A percentile compares a stretch with the other conserved stretches of the same genome.
Conservation (phyloP, 768 basidiomycete genomes). For the Rickenella mellea region DNA sequence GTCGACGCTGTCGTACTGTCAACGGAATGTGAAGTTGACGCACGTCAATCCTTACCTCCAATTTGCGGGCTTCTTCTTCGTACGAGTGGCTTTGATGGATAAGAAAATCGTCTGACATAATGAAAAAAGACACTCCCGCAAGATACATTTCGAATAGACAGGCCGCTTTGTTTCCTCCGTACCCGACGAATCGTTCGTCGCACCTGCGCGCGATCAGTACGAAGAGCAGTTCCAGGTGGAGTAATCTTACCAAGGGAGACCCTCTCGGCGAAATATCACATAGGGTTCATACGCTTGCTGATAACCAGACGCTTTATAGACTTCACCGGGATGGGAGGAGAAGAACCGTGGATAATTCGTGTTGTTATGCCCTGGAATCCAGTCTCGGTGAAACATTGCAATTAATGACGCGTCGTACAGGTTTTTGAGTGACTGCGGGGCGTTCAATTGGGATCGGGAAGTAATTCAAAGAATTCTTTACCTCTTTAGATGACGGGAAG, state of each 20-base stretch:
- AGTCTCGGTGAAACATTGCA: constrained; percentile 69
- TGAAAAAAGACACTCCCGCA: constrained; percentile 75
- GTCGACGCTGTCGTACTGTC: constrained; percentile 41
- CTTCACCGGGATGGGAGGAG: constrained; percentile 45
- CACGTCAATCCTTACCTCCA: constrained; percentile 40
- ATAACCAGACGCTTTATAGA: constrained; percentile 68
- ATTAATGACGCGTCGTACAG: constrained; percentile 49
- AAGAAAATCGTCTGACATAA: constrained; percentile 80
- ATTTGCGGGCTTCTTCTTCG: constrained; percentile 62
- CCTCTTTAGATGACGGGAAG: constrained; percentile 68
- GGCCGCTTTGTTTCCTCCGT: constrained; percentile 89
- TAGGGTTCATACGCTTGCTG: constrained; percentile 87
- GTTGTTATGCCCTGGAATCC: constrained; percentile 73
- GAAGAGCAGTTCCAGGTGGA: neutral
- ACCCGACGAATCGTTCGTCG: constrained; percentile 84
- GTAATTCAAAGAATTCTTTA: constrained; percentile 18
- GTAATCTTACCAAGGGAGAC: constrained; percentile 52
- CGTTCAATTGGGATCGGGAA: neutral
- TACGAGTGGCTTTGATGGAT: constrained; percentile 82
- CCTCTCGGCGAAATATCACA: constrained; percentile 66
- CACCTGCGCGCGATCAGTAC: constrained; percentile 42
- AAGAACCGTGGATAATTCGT: constrained; percentile 71
- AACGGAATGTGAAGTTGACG: neutral
- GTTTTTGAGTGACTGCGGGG: constrained; percentile 39
- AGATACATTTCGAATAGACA: constrained; percentile 89